Percentiles rank a stretch among this genome's conserved stretches.
Conservation (phyloP, 768 basidiomycete genomes). For the Lyophyllum semitale region DNA sequence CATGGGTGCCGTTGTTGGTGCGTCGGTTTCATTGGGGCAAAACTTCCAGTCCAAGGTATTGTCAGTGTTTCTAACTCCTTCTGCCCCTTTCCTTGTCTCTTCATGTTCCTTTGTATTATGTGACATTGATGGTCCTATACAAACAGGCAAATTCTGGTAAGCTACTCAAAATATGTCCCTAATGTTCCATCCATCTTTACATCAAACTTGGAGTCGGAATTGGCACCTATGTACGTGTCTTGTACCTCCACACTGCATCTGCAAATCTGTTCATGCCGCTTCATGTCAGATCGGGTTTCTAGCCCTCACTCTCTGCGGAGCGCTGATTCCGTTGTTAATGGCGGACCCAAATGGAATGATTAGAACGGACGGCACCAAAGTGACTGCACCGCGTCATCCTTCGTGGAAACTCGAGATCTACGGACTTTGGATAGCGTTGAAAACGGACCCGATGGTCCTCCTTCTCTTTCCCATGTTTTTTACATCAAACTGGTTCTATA, state of each 20-base stretch:
- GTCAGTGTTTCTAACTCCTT: constrained; percentile 19
- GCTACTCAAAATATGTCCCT: constrained; percentile 11
- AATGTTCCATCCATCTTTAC: not conserved
- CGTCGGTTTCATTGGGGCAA: constrained; percentile 70
- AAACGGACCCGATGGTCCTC: constrained; percentile 70
- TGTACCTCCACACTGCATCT: not conserved
- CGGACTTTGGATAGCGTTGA: constrained; percentile 67
- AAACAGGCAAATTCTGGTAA: constrained; percentile 42
- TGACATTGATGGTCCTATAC: not conserved
- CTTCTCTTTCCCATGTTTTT: constrained; percentile 87
- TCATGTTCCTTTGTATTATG: not conserved
- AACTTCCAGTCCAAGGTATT: constrained; percentile 66
- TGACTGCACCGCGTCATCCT: constrained; percentile 61
- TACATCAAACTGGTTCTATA: constrained; percentile 84
- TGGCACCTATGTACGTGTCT: constrained; percentile 66
- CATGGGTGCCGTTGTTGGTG: constrained; percentile 77
- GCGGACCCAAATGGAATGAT: constrained; percentile 72
- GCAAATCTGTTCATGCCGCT: not conserved
- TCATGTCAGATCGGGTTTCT: constrained; percentile 70
- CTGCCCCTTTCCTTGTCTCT: constrained; percentile 4
- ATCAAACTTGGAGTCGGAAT: constrained; percentile 50
- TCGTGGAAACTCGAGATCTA: constrained; percentile 78
- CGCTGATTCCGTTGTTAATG: constrained; percentile 68
- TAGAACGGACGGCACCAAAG: constrained; percentile 73
- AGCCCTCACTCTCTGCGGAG: constrained; percentile 69